Base-by-base conservation (phyloP, 1,139 yeast species). In the Suhomyces panamericanus region DNA sequence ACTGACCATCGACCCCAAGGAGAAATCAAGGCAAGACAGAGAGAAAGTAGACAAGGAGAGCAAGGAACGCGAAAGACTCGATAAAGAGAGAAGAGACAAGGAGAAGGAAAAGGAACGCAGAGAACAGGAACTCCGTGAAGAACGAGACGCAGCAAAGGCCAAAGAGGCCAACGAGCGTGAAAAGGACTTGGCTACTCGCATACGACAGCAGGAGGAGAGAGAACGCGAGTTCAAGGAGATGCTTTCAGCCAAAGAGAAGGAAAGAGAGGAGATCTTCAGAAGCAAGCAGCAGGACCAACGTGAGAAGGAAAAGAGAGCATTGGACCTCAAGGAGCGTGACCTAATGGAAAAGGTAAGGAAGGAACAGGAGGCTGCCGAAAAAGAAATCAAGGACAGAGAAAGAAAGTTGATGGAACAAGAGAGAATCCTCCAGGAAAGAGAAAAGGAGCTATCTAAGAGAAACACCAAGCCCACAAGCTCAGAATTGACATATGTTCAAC, bases 321-420 rank as follows among this genome's bases (percentile, higher is more conserved):
- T 28, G 14, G 44, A 42, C 6, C 15, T 28, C 11, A 42, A 38
- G 12, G 35, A 66, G 30, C 53, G 74, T 24, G 77, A 78, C 32
- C 61, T 63, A n/a, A 62, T 63, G 39, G 56, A 51, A 13, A 42
- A 63, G 10, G 63, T 66, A 32, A 53, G 63, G 4, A 55, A 63
- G 38, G 74, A 73, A 50, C 50, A 61, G 6, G 70, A 67, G 39
- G 49, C 69, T 5, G 71, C 69, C 42, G 77, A 72, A 43, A 57
- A 60, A 17, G 71, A 72, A 50, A 44, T 69, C 38, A 67, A 65
- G 39, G 67, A 65, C 37, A 75, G 73, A 49, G 66, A 76, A 45
- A 55, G 63, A 45, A 42, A 29, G 28, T 32, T 39, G 12, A 32
- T 8, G 6, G 46, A 42, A n/a, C 22, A 36, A 3, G 53, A 50